Base-by-base conservation (phyloP, 768 basidiomycete genomes). In the Macrolepiota albuminosa region DNA sequence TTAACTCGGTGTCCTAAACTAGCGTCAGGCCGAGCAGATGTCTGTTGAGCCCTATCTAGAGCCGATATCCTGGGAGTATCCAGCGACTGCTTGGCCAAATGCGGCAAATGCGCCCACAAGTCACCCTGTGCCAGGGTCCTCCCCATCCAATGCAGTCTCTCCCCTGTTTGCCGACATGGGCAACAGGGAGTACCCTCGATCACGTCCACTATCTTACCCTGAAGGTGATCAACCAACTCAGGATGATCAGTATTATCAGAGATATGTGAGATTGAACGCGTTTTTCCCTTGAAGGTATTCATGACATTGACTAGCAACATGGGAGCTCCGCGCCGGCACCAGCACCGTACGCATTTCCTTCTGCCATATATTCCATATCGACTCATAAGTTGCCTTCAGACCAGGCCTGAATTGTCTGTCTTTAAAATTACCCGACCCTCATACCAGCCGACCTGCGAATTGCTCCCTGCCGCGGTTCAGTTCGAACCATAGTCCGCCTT, bases 201-300 rank as follows among this genome's bases (percentile, higher is more conserved):
- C 51, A 46, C 43, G 46, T 13, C 24, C 45, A n/a, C 26, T 59
- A 10, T 11, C 51, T 53, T 59, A 42, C 45, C 21, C 21, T 39
- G 61, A 62, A 54, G 53, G 57, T 16, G 62, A 61, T 46, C 51
- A 49, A 13, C 26, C 56, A 16, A 31, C 56, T 47, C 56, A 58
- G n/a, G 62, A 63, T 33, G 59, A 63, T 40, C 46, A 54, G 8
- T 55, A 57, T 39, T 58, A 58, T 46, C 57, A 61, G 26, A 56
- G 47, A 58, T 58, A 61, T 45, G 62, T 63, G 53, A 52, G 62
- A 34, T 34, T 13, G 18, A n/a, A 48, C n/a, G 18, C 10, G 11
- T 50, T 33, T 33, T 21, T 21, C 37, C 46, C 29, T 24, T 16
- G 11, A 31, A 26, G 29, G n/a, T 46, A 13, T 51, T 57, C 11